Evolutionary conservation across 2,329 filamentous ascomycete species (phyloP).

Genomic region (Ophiostoma himal-ulmi): DNA sequence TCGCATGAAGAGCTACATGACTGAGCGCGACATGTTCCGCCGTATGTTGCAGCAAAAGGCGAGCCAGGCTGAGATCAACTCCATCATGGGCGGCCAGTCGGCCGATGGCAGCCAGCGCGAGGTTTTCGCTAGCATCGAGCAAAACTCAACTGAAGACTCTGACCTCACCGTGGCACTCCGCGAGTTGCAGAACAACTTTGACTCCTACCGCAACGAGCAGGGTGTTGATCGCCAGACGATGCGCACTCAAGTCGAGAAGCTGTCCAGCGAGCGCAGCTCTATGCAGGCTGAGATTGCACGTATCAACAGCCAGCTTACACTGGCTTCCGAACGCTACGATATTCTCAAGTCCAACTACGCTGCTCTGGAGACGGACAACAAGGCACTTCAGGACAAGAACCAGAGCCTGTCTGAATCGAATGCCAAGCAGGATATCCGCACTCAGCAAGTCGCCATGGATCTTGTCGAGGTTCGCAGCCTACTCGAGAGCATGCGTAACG

Average conservation of each 20-base stretch:
- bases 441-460: conserved; percentile 88
- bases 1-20: conserved; percentile 86
- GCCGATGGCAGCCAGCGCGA: conserved; percentile 47
- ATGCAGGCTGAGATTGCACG: conserved; percentile 78
- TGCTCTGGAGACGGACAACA: conserved; percentile 77
- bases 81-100: conserved; percentile 62
- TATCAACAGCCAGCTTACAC: conserved; percentile 70
- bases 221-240: conserved; percentile 73
- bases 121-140: conserved; percentile 55
- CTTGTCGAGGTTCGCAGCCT: conserved; percentile 78
- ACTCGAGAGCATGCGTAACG: conserved; percentile 80
- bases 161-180: conserved; percentile 74
- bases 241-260: conserved; percentile 74
- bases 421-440: conserved; percentile 82
- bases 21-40: conserved; percentile 95
- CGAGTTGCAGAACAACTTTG: conserved; percentile 84
- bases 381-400: conserved; percentile 76
- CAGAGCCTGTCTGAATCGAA: conserved; percentile 72
- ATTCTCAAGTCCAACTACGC: conserved; percentile 85
- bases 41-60: conserved; percentile 76
- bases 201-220: conserved; percentile 81
- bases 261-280: conserved; percentile 75
- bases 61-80: conserved; percentile 56
- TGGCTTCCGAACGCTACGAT: conserved; percentile 77
- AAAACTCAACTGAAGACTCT: conserved; percentile 45